Evolutionary conservation across 352 stramenopile species (phyloP).

Genomic region (Peronospora destructor): DNA sequence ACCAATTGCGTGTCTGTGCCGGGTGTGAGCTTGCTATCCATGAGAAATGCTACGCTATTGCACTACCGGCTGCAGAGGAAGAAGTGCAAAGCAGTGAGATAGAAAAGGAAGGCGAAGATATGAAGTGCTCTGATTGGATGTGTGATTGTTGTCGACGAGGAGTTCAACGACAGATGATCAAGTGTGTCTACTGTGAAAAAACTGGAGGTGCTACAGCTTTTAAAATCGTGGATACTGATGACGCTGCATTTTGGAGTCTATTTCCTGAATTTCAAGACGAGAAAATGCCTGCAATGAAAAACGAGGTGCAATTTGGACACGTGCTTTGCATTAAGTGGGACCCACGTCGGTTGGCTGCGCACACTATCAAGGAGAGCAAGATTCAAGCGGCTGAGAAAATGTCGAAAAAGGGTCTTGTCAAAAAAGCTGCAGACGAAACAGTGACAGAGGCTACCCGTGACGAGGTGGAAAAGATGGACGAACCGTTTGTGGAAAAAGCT

Average conservation of each 20-base stretch:
- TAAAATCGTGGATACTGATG: constrained; percentile 24
- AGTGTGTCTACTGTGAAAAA: constrained; percentile 45
- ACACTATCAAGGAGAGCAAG: constrained; percentile 21
- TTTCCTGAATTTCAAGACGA: constrained; percentile 5
- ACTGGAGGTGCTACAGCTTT: constrained; percentile 17
- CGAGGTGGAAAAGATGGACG: constrained; percentile 11
- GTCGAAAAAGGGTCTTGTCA: constrained; percentile 15
- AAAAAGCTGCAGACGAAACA: constrained; percentile 10
- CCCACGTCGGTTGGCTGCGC: constrained; percentile 25
- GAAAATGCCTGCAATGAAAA: neutral
- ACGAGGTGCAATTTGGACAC: constrained; percentile 29
- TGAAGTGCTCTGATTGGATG: constrained; percentile 19
- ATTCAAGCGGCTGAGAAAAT: constrained; percentile 12
- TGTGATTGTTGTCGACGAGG: constrained; percentile 38
- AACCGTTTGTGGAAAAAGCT: constrained; percentile 4
- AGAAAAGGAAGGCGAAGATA: neutral
- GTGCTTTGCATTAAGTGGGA: constrained; percentile 48
- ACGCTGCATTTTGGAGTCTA: constrained; percentile 18
- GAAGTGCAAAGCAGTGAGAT: neutral
- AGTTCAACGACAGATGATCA: constrained; percentile 10
- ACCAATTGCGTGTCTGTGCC: constrained; percentile 25
- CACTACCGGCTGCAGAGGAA: neutral
- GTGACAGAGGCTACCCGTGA: neutral
- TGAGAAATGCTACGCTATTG: constrained; percentile 27
- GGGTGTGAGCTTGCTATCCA: constrained; percentile 34